Base-by-base conservation (phyloP, 192 early-diverging fungal species). In the Coemansia sp. region DNA sequence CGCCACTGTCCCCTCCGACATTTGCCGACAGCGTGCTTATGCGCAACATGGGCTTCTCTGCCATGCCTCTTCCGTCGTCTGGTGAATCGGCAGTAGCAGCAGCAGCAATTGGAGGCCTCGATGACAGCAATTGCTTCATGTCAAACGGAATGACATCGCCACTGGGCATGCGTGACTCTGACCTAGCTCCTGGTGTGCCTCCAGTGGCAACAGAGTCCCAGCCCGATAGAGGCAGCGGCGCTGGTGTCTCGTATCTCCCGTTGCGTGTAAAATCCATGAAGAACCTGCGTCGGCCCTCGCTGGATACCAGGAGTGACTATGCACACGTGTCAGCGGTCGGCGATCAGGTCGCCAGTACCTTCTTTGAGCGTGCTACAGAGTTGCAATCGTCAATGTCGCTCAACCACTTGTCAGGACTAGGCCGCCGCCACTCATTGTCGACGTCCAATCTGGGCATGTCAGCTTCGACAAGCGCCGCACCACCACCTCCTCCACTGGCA, bases 351-450 rank as follows among this genome's bases (percentile, higher is more conserved):
- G 77, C 61, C 7, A 65, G 64, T 32, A 37, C 70, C 3, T 58
- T 65, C 2, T 73, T 71, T 59, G 78, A 80, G 34, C 73, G 78
- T 15, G 58, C 44, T 19, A 61, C 70, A 15, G 64, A 65, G 19
- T 19, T 74, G 19, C 64, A 69, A 15, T 71, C 69, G 25, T 62
- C 70, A 42, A 38, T 70, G 71, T 37, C 70, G 3, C 68, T 73
- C 15, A 68, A 55, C 36, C 72, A 70, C 10, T 25, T 74, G 36
- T 51, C 75, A 3, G 75, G 59, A 17, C 55, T 77, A 8, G 72
- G 74, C 42, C 75, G 80, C 69, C 62, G 80, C 10, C 80, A 82
- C 66, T 82, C 80, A 17, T 68, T 82, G 7, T 68, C 74, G 23
- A 67, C 68, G 59, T 39, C 79, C 7, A 69, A 63, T 31, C 63